A percentile compares a stretch with the other conserved stretches of the same genome.
Evolutionary conservation across 1,139 yeast genomes (phyloP).

Genomic region (Kurtzmaniella natalensis): DNA sequence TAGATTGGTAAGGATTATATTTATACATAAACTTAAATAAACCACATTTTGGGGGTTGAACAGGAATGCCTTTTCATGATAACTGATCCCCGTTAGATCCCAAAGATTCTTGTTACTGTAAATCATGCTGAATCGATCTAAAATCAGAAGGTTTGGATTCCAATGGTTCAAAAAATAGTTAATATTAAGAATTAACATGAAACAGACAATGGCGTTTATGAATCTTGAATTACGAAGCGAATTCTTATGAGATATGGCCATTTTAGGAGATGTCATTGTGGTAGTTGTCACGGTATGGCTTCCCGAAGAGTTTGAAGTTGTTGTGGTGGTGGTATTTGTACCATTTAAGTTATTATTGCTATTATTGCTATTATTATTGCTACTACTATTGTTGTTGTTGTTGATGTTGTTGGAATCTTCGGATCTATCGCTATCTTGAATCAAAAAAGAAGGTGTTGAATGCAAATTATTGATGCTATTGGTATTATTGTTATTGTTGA

Average conservation of each 20-base stretch:
- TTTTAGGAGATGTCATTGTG: neutral
- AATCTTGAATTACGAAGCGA: neutral
- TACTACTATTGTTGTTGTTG: neutral
- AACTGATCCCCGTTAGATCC: neutral
- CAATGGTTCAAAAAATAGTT: slow-evolving; percentile 19
- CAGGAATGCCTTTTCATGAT: neutral
- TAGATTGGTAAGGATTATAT: slow-evolving; percentile 36
- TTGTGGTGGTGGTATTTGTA: neutral
- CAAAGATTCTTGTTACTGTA: neutral
- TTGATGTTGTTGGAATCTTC: neutral
- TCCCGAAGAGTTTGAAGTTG: neutral
- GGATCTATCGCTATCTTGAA: no score
- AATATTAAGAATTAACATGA: slow-evolving; percentile 25
- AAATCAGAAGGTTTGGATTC: neutral
- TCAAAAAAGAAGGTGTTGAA: no score
- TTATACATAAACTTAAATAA: slow-evolving; percentile 38
- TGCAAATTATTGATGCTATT: neutral
- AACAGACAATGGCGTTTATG: slow-evolving; percentile 20
- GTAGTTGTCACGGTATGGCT: neutral
- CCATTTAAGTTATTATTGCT: neutral
- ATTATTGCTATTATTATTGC: neutral
- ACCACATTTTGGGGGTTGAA: slow-evolving; percentile 20
- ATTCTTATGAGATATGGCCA: neutral
- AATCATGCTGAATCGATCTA: neutral
- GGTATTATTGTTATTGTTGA: slow-evolving; percentile 1